Base-by-base conservation (phyloP, 164 flowering plant species). In the Saururus chinensis region DNA sequence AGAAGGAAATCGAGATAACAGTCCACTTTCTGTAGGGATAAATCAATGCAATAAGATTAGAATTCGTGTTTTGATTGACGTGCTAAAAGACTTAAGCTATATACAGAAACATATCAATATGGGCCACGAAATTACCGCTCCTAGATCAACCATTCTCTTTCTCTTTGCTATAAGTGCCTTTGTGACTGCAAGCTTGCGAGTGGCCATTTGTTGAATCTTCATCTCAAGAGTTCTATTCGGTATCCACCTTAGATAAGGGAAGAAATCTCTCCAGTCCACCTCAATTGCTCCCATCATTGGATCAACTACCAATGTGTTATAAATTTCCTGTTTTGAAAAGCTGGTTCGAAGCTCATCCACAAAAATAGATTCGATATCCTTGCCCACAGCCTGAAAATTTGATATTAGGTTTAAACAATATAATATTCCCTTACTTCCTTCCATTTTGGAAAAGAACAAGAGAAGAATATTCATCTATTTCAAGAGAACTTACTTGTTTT, bases 231-330 rank as follows among this genome's bases (percentile, higher is more conserved):
- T 68, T 70, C 66, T 85, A 66, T 87, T 90, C 16, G 99, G 99
- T 73, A 91, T 49, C 99, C 99, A 95, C 72, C 56, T 81, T 37
- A 95, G 69, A 67, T 84, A 95, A 19, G 99, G 97, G 67, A 95
- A 95, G 80, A 95, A 91, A 64, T 95, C 99, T 73, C 96, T 83
- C 98, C 98, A 92, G 30, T 89, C 98, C 59, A 89, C 96, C 58
- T 89, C 96, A 64, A 87, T 79, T 40, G 95, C 95, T 40, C 92
- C 98, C 75, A 77, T 83, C 96, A 92, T 80, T 24, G 81, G 78
- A 53, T 87, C 92, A 37, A 45, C 1, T 67, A 95, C 99, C 60
- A 91, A 68, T 67, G 77, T 70, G 26, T 79, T 59, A 66, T 76
- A 77, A 12, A 91, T 68, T 60, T 95, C 93, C 24, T 82, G 70